Conservation (phyloP, 371 early-diverging fungal species). For the Apophysomyces elegans region DNA sequence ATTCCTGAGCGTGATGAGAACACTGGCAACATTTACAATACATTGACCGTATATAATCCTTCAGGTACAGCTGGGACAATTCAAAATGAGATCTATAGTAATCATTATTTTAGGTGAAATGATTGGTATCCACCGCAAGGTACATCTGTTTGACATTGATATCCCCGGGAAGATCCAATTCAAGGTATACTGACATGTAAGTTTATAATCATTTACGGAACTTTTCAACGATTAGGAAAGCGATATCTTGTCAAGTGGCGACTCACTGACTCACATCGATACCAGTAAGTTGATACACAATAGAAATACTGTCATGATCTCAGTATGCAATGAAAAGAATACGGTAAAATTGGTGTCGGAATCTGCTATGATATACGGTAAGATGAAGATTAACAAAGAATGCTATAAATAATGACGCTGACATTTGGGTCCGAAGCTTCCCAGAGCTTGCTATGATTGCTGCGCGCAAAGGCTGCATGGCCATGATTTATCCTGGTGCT, state of each 20-base stretch:
- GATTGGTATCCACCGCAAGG: slow-evolving; percentile 74
- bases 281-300: slow-evolving; percentile 58
- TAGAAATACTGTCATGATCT: background rate
- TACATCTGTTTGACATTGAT: slow-evolving; percentile 97
- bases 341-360: slow-evolving; percentile 89
- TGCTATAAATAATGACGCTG: background rate
- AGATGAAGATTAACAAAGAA: background rate
- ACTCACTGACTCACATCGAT: slow-evolving; percentile 72
- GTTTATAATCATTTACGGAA: background rate
- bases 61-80: slow-evolving; percentile 48
- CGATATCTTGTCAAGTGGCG: slow-evolving; percentile 81
- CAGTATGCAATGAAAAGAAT: slow-evolving; percentile 40
- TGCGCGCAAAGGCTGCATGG: slow-evolving; percentile 84
- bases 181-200: slow-evolving; percentile 42
- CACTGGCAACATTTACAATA: slow-evolving; percentile 81
- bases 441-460: slow-evolving; percentile 96
- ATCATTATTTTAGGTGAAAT: slow-evolving; percentile 31
- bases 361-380: slow-evolving; percentile 95
- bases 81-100: no score
- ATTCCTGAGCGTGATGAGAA: slow-evolving; percentile 81
- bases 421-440: slow-evolving; percentile 53
- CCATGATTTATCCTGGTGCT: slow-evolving; percentile 97
- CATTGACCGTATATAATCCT: slow-evolving; percentile 87
- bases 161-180: slow-evolving; percentile 91
- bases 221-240: slow-evolving; percentile 63